A percentile compares a stretch with the other conserved stretches of the same genome.
These are phyloP conservation scores for Spizellomyces punctatus DNA, from an alignment of 192 early-diverging fungal genomes.

Conservation along the genomic window DNA sequence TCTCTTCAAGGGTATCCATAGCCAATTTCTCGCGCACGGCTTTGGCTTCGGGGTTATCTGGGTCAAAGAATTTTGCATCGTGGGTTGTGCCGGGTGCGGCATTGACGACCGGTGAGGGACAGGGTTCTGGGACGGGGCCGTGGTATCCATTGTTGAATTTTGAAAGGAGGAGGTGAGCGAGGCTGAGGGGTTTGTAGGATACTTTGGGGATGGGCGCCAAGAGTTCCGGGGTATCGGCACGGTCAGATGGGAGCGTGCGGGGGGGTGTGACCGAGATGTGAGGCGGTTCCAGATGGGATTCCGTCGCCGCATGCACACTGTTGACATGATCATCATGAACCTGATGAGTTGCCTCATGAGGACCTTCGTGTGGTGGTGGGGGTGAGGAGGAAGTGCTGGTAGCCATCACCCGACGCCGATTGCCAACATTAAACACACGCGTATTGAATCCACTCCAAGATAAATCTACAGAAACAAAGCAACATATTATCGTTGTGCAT, in stretches of 20 bases:
- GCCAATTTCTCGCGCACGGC: slow-evolving; percentile 84
- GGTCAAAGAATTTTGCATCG: slow-evolving; percentile 91
- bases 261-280: neutral
- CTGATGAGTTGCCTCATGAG: neutral
- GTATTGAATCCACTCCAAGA: slow-evolving; percentile 52
- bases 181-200: slow-evolving; percentile 1
- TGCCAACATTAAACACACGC: slow-evolving; percentile 94
- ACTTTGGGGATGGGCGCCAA: slow-evolving; percentile 1
- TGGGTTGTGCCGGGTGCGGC: slow-evolving; percentile 57
- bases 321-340: neutral
- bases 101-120: slow-evolving; percentile 34
- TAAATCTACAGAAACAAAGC: slow-evolving; percentile 19
- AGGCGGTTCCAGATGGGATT: neutral
- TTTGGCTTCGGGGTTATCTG: slow-evolving; percentile 76
- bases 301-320: neutral
- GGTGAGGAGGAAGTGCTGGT: slow-evolving; percentile 16
- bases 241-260: slow-evolving; percentile 1
- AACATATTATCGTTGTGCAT: neutral
- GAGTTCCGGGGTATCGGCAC: neutral
- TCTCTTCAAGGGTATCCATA: slow-evolving; percentile 88
- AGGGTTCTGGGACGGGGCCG: slow-evolving; percentile 31
- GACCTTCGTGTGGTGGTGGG: neutral
- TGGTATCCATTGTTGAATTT: slow-evolving; percentile 14
- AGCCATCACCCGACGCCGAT: slow-evolving; percentile 73
- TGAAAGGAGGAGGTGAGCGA: slow-evolving; percentile 15